Conservation (phyloP, 306 rosid species). For the Glycine latifolia region DNA sequence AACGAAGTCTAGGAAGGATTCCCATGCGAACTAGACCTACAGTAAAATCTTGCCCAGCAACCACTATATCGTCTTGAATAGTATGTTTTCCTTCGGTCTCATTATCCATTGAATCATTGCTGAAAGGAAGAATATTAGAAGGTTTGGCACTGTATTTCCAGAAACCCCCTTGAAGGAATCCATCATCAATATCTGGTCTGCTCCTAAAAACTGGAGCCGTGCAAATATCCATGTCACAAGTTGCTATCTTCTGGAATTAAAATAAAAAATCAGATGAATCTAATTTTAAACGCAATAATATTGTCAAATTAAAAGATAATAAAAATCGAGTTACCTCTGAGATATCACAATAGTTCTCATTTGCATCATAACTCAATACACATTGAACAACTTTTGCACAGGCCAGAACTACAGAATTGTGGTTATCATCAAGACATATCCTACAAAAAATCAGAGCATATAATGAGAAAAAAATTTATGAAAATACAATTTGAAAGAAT, state of each 20-base stretch:
- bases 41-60: slow-evolving; percentile 93
- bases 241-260: slow-evolving; percentile 65
- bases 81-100: slow-evolving; percentile 77
- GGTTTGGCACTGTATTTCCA: slow-evolving; percentile 96
- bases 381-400: slow-evolving; percentile 78
- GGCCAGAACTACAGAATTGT: slow-evolving; percentile 80
- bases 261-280: slow-evolving; percentile 40
- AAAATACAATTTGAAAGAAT: slow-evolving; percentile 12
- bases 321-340: slow-evolving; percentile 64
- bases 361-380: slow-evolving; percentile 73
- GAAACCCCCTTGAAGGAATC: slow-evolving; percentile 90
- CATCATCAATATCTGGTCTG: slow-evolving; percentile 78
- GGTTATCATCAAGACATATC: slow-evolving; percentile 94
- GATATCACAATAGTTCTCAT: slow-evolving; percentile 76
- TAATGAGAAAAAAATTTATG: neutral
- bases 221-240: slow-evolving; percentile 63
- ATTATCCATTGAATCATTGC: slow-evolving; percentile 61
- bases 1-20: slow-evolving; percentile 76
- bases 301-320: slow-evolving; percentile 26
- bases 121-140: slow-evolving; percentile 69
- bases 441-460: slow-evolving; percentile 52
- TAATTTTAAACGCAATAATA: slow-evolving; percentile 33
- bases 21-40: slow-evolving; percentile 98
- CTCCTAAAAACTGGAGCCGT: slow-evolving; percentile 92
- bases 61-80: slow-evolving; percentile 90